These are phyloP conservation scores for Populus tomentosa DNA, from an alignment of 441 rosid species.

Conservation along the genomic window DNA sequence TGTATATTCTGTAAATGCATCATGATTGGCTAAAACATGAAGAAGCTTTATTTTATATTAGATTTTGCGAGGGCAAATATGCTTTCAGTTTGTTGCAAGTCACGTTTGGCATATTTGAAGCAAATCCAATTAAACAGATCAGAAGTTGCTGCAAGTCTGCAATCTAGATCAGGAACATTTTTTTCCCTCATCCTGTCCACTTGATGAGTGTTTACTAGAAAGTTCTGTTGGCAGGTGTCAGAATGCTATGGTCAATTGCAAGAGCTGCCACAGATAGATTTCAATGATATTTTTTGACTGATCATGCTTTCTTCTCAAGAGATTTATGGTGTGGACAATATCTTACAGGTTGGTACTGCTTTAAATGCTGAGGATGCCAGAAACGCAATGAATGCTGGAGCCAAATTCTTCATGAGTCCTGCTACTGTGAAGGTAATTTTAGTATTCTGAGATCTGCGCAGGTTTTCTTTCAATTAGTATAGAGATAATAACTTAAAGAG, in stretches of 20 bases:
- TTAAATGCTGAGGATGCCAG: slow-evolving; percentile 39
- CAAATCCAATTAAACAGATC: not conserved
- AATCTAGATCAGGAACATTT: not conserved
- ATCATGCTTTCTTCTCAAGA: not conserved
- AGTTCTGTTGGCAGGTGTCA: not conserved
- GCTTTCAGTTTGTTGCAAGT: not conserved
- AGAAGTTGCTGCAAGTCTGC: not conserved
- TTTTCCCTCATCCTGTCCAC: not conserved
- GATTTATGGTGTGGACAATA: not conserved
- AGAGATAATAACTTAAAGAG: not conserved
- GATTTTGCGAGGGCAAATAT: not conserved
- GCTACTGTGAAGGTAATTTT: slow-evolving; percentile 39
- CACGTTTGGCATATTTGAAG: not conserved
- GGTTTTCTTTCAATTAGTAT: not conserved
- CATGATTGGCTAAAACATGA: not conserved
- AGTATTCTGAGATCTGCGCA: not conserved
- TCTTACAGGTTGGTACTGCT: slow-evolving; percentile 50
- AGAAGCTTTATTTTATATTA: not conserved
- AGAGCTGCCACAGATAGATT: not conserved
- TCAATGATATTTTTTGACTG: not conserved
- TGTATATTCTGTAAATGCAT: not conserved
- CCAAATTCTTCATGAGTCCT: slow-evolving; percentile 62
- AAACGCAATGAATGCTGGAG: slow-evolving; percentile 41
- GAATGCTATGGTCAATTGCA: not conserved
- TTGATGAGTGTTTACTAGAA: not conserved